Conservation (phyloP, 2,329 filamentous ascomycete genomes). For the Neonectria coccinea region DNA sequence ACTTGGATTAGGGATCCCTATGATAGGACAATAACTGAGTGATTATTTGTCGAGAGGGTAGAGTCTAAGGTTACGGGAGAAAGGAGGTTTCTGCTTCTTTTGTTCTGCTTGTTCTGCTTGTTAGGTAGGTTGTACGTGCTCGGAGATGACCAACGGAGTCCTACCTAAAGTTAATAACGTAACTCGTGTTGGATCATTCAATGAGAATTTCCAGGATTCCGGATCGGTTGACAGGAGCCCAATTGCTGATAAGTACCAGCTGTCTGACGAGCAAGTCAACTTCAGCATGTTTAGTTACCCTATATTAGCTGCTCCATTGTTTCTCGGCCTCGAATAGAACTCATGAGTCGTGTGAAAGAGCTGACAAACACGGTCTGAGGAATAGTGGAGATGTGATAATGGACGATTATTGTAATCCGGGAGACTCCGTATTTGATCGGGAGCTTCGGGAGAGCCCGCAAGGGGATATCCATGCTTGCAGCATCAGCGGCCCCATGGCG, state of each 20-base stretch:
- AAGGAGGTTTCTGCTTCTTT: not conserved
- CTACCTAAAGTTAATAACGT: not conserved
- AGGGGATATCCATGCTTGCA: slow-evolving; percentile 26
- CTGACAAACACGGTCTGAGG: not conserved
- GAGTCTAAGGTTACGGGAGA: not conserved
- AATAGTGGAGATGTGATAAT: slow-evolving; percentile 7
- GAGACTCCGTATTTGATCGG: slow-evolving; percentile 8
- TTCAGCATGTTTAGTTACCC: not conserved
- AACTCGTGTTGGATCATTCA: not conserved
- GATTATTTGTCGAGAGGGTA: not conserved
- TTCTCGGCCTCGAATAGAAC: not conserved
- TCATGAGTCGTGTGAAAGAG: not conserved
- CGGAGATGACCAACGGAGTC: not conserved
- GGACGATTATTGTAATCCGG: not conserved
- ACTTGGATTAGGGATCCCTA: not conserved
- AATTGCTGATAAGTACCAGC: not conserved
- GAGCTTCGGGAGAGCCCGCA: slow-evolving; percentile 26
- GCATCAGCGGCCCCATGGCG: slow-evolving; percentile 11
- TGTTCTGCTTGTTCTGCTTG: not conserved
- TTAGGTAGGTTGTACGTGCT: not conserved
- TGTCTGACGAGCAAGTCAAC: not conserved
- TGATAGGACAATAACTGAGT: not conserved
- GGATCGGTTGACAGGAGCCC: not conserved
- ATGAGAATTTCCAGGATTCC: not conserved
- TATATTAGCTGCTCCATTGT: not conserved